phyloP scores from a whole-genome alignment of 2,329 filamentous ascomycete genomes.

The Cordyceps fumosorosea region DNA sequence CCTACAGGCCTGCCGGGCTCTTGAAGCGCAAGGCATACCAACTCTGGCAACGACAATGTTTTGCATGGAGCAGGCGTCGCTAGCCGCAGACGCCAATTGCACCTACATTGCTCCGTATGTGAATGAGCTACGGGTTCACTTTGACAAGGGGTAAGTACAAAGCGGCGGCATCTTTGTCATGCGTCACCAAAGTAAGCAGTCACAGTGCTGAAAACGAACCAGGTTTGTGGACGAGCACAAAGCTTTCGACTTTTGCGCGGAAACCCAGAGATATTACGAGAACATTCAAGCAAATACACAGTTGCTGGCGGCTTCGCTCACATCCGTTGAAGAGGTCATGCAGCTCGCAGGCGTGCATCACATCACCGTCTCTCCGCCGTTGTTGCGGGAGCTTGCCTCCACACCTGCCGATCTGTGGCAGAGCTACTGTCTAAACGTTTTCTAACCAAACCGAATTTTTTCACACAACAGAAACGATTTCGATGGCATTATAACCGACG shows the following conservation, averaged over 20 bases:
- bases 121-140: constrained; percentile 58
- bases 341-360: constrained; percentile 47
- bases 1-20: constrained; percentile 48
- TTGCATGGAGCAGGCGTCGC: constrained; percentile 50
- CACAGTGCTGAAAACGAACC: background rate
- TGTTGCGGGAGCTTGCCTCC: constrained; percentile 41
- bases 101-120: constrained; percentile 61
- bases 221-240: constrained; percentile 44
- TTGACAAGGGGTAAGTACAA: constrained; percentile 39
- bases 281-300: constrained; percentile 35
- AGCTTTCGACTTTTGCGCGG: constrained; percentile 43
- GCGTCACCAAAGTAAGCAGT: background rate
- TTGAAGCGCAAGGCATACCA: constrained; percentile 47
- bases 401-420: constrained; percentile 27
- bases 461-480: constrained; percentile 13
- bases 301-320: constrained; percentile 52
- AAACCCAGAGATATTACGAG: constrained; percentile 47
- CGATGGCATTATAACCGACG: constrained; percentile 26
- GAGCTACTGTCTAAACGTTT: constrained; percentile 11
- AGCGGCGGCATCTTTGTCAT: background rate
- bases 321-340: constrained; percentile 51
- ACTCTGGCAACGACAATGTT: constrained; percentile 60
- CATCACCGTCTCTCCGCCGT: constrained; percentile 50
- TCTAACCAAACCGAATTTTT: fast-evolving
- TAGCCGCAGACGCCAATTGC: constrained; percentile 51